Evolutionary conservation across 768 basidiomycete species (phyloP).

Genomic region (Tremella yokohamensis): DNA sequence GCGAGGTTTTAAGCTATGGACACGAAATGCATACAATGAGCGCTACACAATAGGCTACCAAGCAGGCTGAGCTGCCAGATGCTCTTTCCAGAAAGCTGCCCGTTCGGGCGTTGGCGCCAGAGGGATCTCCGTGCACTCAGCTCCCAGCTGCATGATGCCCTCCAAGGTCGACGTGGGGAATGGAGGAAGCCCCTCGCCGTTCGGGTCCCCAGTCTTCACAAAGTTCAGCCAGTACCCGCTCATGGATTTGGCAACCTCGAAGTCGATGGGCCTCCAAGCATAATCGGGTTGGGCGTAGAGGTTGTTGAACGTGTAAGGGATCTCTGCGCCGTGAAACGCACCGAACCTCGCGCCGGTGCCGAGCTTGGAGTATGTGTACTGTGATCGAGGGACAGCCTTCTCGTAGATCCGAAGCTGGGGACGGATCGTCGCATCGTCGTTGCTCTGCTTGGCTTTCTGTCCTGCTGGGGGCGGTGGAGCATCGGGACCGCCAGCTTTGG

Average conservation of each 20-base stretch:
- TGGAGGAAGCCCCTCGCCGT: not conserved
- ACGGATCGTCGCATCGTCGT: not conserved
- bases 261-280: not conserved
- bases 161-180: not conserved
- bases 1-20: too few species aligned
- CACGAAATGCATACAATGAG: too few species aligned
- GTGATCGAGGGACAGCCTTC: not conserved
- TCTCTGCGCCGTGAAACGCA: not conserved
- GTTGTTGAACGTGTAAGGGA: constrained; percentile 2
- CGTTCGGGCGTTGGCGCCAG: too few species aligned
- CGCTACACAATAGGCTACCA: too few species aligned
- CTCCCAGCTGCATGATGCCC: constrained; percentile 5
- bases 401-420: not conserved
- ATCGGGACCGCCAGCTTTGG: not conserved
- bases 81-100: too few species aligned
- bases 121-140: not conserved
- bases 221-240: not conserved
- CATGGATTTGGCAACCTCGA: not conserved
- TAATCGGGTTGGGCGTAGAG: not conserved
- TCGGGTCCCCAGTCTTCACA: not conserved
- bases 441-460: not conserved
- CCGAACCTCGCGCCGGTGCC: not conserved
- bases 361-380: constrained; percentile 2
- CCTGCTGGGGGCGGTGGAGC: not conserved
- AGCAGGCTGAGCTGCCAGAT: too few species aligned